These are phyloP conservation scores for Gracilaria domingensis DNA, from an alignment of 23 red algal genomes.

Conservation along the genomic window DNA sequence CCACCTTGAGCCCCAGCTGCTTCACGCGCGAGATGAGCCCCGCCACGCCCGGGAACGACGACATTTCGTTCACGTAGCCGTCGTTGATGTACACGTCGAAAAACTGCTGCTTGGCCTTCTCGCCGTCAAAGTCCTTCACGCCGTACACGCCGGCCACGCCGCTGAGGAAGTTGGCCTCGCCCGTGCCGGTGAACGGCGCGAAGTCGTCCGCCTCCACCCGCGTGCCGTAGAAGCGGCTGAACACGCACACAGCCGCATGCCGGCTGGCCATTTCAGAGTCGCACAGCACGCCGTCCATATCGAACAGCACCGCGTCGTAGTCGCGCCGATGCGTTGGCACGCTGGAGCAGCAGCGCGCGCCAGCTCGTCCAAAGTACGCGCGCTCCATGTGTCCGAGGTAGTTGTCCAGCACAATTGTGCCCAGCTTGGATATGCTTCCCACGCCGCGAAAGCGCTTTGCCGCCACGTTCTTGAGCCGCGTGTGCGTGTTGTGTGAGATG, in stretches of 20 bases:
- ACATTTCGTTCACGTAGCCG: slow-evolving; percentile 51
- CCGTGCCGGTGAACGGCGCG: slow-evolving; percentile 88
- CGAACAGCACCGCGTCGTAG: slow-evolving; percentile 86
- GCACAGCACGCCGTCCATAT: slow-evolving; percentile 97
- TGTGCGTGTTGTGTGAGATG: slow-evolving; percentile 45
- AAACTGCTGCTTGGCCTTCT: slow-evolving; percentile 78
- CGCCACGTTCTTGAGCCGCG: slow-evolving; percentile 30
- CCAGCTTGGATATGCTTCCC: slow-evolving; percentile 64
- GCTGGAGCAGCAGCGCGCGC: neutral
- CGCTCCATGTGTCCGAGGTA: slow-evolving; percentile 59
- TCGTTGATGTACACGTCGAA: slow-evolving; percentile 80
- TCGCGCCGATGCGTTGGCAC: slow-evolving; percentile 40
- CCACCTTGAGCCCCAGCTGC: slow-evolving; percentile 72
- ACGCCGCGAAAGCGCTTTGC: slow-evolving; percentile 49
- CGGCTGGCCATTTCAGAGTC: slow-evolving; percentile 79
- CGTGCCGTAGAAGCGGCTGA: slow-evolving; percentile 54
- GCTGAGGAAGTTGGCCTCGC: slow-evolving; percentile 81
- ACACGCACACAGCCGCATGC: slow-evolving; percentile 59
- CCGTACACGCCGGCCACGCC: slow-evolving; percentile 79
- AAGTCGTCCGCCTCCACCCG: slow-evolving; percentile 74
- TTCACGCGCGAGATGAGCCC: slow-evolving; percentile 58
- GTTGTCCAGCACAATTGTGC: slow-evolving; percentile 62
- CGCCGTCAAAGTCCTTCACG: slow-evolving; percentile 65
- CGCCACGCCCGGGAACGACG: slow-evolving; percentile 61
- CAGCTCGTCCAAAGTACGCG: slow-evolving; percentile 49